These are phyloP conservation scores for Pseudodiploospora longispora DNA, from an alignment of 2,329 filamentous ascomycete species.

Conservation along the genomic window DNA sequence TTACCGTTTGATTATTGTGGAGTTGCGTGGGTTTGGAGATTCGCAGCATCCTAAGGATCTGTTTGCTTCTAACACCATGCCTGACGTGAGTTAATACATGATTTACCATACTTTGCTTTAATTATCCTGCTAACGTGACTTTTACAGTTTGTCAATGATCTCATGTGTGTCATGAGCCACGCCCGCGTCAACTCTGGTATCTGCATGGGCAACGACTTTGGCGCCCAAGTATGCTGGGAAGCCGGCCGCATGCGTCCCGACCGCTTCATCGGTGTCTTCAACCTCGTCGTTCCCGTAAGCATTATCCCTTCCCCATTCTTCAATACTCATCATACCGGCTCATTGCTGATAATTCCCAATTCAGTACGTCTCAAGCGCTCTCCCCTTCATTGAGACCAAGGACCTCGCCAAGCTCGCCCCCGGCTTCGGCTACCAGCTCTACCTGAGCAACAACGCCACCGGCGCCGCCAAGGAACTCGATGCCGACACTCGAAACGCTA, in stretches of 20 bases:
- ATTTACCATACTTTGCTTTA: too few species aligned
- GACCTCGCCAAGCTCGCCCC: conserved; percentile 5
- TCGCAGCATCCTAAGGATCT: conserved; percentile 5
- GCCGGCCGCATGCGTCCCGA: conserved; percentile 6
- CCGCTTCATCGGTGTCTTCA: conserved; percentile 8
- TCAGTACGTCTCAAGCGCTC: conserved; percentile 1
- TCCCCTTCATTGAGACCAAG: conserved; percentile 3
- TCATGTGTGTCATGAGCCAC: conserved; percentile 6
- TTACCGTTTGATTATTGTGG: conserved; percentile 5
- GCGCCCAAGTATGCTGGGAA: conserved; percentile 9
- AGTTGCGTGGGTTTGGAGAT: conserved; percentile 4
- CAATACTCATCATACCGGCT: background rate
- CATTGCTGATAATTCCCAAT: background rate
- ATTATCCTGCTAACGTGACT: too few species aligned
- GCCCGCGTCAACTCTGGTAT: conserved; percentile 2
- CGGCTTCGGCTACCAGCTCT: conserved; percentile 6
- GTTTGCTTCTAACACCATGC: conserved; percentile 9
- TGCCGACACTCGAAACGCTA: conserved; percentile 4
- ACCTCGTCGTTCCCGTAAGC: conserved; percentile 5
- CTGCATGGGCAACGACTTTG: conserved; percentile 9
- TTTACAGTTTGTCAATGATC: conserved; percentile 2
- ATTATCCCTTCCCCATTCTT: background rate
- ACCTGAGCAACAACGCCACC: conserved; percentile 6
- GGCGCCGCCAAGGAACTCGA: conserved; percentile 5
- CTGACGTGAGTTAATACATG: conserved; percentile 2